Evolutionary conservation across 805 yeast species (phyloP), one percentile per base, ranked within the genome.

Genomic region (Saccharomycopsis fibuligera): DNA sequence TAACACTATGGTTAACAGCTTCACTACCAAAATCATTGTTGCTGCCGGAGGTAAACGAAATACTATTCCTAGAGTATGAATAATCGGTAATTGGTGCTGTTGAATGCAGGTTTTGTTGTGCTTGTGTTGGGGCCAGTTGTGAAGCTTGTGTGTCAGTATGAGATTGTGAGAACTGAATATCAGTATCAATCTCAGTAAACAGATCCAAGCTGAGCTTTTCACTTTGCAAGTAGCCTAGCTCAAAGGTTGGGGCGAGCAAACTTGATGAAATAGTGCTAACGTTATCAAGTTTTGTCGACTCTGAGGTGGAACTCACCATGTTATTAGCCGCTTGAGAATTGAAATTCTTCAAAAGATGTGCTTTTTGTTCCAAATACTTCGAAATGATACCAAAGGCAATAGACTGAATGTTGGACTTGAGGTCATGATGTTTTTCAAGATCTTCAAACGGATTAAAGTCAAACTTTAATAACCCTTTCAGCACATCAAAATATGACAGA

Each of bases 371-470:
- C 22, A 45, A 35, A 22, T 27, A 45, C 35, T 38, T 25, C 5
- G 29, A 27, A 23, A 45, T 45, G 16, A 24, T 22, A 9, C 41
- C 47, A 9, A 31, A 23, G 12, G 14, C 24, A 36, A 31, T 38
- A 17, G n/a, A 21, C 6, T 35, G 39, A 10, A 44, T 12, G 19
- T 47, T 41, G 22, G 35, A 17, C 9, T 10, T 21, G 17, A 27
- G 29, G 17, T 8, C 35, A n/a, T 10, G 24, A 9, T 39, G n/a
- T 23, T 22, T 16, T 21, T 42, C 47, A 8, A 48, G 5, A 6
- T 35, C 30, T 29, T 48, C 36, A 24, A 44, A 38, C 14, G 52
- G 50, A 33, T 48, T 35, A 19, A 44, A 48, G 25, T 48, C 52
- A 27, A 48, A 45, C 16, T 35, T 21, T n/a, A 48, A 24, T 9